These are phyloP conservation scores for Saccharomycopsis javanensis DNA, from an alignment of 805 yeast species.

Conservation along the genomic window DNA sequence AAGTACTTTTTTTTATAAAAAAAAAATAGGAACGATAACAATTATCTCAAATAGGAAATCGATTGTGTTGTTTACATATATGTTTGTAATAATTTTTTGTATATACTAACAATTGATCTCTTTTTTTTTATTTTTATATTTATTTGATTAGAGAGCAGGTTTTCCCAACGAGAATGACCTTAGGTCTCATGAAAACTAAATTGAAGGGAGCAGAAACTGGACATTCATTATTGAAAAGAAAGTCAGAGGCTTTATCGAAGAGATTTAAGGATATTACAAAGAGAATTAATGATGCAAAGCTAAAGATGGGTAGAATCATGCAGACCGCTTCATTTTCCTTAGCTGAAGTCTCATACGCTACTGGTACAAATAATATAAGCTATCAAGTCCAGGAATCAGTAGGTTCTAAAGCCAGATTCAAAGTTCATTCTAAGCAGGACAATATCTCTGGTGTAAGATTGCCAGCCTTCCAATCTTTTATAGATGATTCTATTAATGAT, in stretches of 20 bases:
- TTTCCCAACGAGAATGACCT: conserved; percentile 96
- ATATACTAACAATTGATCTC: conserved; percentile 13
- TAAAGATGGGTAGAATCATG: conserved; percentile 98
- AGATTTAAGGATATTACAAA: conserved; percentile 92
- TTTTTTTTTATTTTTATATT: no score
- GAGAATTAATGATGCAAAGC: conserved; percentile 88
- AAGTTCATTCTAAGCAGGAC: conserved; percentile 85
- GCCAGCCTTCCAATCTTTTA: conserved; percentile 83
- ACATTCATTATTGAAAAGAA: conserved; percentile 83
- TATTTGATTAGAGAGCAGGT: conserved; percentile 70
- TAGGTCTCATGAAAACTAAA: conserved; percentile 89
- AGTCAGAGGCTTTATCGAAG: conserved; percentile 93
- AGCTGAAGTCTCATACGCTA: conserved; percentile 95
- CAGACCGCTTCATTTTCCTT: conserved; percentile 95
- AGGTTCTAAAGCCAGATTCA: conserved; percentile 72
- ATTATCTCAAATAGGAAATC: no score
- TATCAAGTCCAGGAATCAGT: conserved; percentile 95
- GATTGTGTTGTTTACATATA: no score
- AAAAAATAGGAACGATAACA: no score
- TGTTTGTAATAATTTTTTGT: neutral
- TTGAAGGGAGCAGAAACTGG: conserved; percentile 97
- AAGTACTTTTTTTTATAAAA: no score
- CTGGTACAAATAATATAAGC: conserved; percentile 82
- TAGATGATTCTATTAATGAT: conserved; percentile 81
- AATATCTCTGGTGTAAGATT: conserved; percentile 92